phyloP scores from a whole-genome alignment of 768 basidiomycete genomes.

The Rhizopogon rudus region DNA sequence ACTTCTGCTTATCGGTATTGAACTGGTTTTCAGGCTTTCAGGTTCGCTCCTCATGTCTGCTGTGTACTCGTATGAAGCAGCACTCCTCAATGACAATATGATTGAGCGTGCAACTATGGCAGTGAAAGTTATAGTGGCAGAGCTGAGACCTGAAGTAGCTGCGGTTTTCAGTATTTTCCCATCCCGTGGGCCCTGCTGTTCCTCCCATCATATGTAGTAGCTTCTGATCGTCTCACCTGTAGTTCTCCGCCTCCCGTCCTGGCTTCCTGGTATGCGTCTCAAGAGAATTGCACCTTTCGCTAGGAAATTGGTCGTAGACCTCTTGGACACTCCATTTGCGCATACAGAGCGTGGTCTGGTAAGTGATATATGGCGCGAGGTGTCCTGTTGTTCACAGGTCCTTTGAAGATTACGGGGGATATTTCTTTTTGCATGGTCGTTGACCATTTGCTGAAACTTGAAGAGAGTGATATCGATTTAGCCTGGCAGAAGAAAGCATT shows the following conservation, averaged over 20 bases:
- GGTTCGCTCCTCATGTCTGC: not conserved
- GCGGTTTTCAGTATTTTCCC: too few species aligned
- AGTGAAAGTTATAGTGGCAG: too few species aligned
- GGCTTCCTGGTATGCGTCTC: slow-evolving; percentile 24
- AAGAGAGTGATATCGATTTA: slow-evolving; percentile 11
- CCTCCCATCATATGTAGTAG: too few species aligned
- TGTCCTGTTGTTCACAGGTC: not conserved
- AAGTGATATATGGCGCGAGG: not conserved
- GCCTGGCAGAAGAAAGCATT: slow-evolving; percentile 13
- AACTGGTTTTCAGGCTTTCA: not conserved
- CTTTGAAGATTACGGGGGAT: slow-evolving; percentile 14
- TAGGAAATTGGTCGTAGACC: slow-evolving; percentile 16
- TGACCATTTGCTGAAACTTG: slow-evolving; percentile 13
- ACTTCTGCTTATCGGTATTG: too few species aligned
- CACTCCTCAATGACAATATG: not conserved
- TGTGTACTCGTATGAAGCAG: not conserved
- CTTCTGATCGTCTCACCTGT: slow-evolving; percentile 5
- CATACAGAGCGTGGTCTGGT: slow-evolving; percentile 21
- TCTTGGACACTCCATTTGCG: slow-evolving; percentile 20
- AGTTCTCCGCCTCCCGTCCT: slow-evolving; percentile 23
- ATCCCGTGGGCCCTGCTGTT: too few species aligned
- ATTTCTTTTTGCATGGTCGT: slow-evolving; percentile 24
- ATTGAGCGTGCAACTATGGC: not conserved
- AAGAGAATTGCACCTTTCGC: slow-evolving; percentile 24
- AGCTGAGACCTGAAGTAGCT: too few species aligned